Evolutionary conservation across 495 filamentous ascomycete genomes (phyloP).

Genomic region (Oidiodendron maius): DNA sequence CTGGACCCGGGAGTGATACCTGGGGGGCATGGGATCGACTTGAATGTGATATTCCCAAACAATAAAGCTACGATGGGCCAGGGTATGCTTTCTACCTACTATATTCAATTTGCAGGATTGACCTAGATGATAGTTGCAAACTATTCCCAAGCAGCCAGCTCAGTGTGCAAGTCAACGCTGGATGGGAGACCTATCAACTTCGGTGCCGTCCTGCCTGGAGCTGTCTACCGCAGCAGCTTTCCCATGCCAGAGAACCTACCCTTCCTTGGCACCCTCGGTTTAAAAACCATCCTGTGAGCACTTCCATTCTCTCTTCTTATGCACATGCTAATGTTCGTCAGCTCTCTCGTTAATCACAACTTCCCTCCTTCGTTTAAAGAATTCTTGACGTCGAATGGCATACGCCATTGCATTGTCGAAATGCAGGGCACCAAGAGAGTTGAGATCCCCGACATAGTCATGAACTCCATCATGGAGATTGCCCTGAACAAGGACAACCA

Average conservation of each 20-base stretch:
- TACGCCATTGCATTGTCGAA: constrained; percentile 61
- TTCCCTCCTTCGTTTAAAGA: constrained; percentile 47
- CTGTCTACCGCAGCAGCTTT: constrained; percentile 71
- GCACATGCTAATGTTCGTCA: constrained; percentile 29
- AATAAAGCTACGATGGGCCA: constrained; percentile 11
- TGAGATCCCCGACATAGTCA: constrained; percentile 51
- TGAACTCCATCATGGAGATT: constrained; percentile 57
- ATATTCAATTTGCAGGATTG: not conserved
- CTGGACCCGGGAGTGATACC: not conserved
- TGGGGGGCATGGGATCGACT: constrained; percentile 13
- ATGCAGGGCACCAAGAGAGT: constrained; percentile 75
- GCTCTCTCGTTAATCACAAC: constrained; percentile 70
- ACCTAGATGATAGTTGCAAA: constrained; percentile 28
- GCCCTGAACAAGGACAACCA: constrained; percentile 62
- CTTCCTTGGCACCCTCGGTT: constrained; percentile 54
- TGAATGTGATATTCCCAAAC: constrained; percentile 7
- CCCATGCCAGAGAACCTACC: constrained; percentile 57
- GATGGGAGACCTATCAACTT: constrained; percentile 56
- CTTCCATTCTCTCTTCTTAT: not conserved
- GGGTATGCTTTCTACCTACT: constrained; percentile 5
- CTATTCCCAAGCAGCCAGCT: constrained; percentile 7
- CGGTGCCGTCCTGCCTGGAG: constrained; percentile 52
- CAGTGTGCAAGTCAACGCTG: constrained; percentile 1
- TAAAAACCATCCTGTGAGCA: constrained; percentile 71
- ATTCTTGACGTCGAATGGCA: constrained; percentile 57